Evolutionary conservation across 108 stramenopile genomes (phyloP), one percentile per base, ranked within the genome.

Genomic region (Chaetoceros tenuissimus): DNA sequence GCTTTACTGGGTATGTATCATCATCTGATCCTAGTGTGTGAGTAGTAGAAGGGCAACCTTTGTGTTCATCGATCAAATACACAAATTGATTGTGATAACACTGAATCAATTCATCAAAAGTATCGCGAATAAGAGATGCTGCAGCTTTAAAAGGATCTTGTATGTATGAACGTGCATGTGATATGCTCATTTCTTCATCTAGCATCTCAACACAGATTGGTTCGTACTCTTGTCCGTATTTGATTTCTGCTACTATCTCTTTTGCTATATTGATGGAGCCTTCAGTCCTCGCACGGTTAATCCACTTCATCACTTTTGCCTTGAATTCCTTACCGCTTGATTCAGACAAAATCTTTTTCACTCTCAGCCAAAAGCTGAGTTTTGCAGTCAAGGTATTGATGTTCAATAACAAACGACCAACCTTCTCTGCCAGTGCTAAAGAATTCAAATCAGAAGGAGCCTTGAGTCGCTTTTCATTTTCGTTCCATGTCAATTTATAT

Each of bases 331-430:
- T 44, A 23, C 64, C 53, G n/a, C 46, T 46, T 23, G 24, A 24
- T 7, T 50, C 47, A 54, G 53, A 21, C 34, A 70, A 60, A 47
- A 64, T 70, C 16, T 20, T 58, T 45, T 63, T 69, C 68, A 74
- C 61, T 59, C 20, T 70, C 2, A 74, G 64, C 68, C 68, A 74
- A 56, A 74, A 74, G 60, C 64, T 57, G n/a, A 74, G 46, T 1
- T 59, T 50, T 20, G 73, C 68, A 24, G 73, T 74, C 10, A 64
- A 59, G 46, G 44, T 56, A 51, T 74, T 74, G 22, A 74, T 74
- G 44, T 60, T 64, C 5, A 74, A 46, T 2, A 74, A 31, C 50
- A 59, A 68, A 31, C 53, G 27, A 2, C 73, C 73, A 45, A 70
- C 59, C 29, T 21, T 44, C 29, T 46, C 73, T 17, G 26, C 58